phyloP scores from a whole-genome alignment of 495 filamentous ascomycete genomes.

The Corynascus novoguineensis region DNA sequence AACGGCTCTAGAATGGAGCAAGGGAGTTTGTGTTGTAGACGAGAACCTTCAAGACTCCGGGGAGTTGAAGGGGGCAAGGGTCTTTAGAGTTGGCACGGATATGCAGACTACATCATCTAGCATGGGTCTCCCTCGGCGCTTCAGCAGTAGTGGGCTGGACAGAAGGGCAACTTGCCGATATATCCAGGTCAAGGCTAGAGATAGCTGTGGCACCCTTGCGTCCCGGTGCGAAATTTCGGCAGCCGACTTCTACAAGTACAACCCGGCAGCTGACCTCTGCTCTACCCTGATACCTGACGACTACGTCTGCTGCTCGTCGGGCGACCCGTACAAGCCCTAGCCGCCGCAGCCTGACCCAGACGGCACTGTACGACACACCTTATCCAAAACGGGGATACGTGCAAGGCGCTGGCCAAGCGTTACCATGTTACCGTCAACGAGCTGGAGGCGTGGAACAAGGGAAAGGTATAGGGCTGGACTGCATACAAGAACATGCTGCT shows the following conservation, averaged over 20 bases:
- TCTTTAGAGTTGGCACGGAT: too few species aligned
- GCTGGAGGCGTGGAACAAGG: conserved; percentile 36
- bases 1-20: conserved; percentile 7
- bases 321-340: conserved; percentile 32
- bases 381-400: conserved; percentile 33
- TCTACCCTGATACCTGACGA: conserved; percentile 32
- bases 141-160: not conserved
- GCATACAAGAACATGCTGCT: conserved; percentile 29
- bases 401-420: conserved; percentile 24
- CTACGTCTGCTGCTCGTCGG: conserved; percentile 44
- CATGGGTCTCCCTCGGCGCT: not conserved
- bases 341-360: conserved; percentile 30
- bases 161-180: not conserved
- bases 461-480: conserved; percentile 47
- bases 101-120: too few species aligned
- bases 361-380: conserved; percentile 39
- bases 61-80: not conserved
- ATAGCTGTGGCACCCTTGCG: conserved; percentile 35
- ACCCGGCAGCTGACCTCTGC: conserved; percentile 34
- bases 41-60: not conserved
- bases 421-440: conserved; percentile 32
- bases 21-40: conserved; percentile 2
- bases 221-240: conserved; percentile 37
- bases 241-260: conserved; percentile 39
- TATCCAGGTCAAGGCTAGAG: conserved; percentile 27